Base-by-base conservation (phyloP, 2,329 filamentous ascomycete species). In the Ascochyta lentis region DNA sequence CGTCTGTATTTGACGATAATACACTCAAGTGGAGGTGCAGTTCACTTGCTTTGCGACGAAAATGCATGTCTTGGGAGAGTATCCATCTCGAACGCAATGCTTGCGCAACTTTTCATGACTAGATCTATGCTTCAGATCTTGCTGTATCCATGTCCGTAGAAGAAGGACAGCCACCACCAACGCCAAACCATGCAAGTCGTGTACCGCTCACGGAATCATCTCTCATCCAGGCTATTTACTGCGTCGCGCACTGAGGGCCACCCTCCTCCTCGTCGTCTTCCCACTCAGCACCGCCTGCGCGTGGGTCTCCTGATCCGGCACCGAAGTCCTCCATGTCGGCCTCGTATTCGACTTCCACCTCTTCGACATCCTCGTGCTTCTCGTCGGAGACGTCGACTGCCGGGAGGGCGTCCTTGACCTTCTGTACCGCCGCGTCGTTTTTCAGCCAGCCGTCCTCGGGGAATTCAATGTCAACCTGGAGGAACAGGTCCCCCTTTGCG, bases 261-360 rank as follows among this genome's bases (percentile, higher is more conserved):
- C 83, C 78, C 23, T 77, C 79, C 15, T 80, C 87, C 0, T 86
- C 88, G 26, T 87, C 87, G 2, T 89, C 89, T 24, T 90, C 88
- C 77, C 89, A 88, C 84, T 89, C 91, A 12, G 85, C 86, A 56
- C 82, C 82, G 16, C 82, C 86, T 41, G 83, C 86, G 51, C 88
- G 79, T 16, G 88, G 85, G 68, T 91, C 89, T 50, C 84, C 87
- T 3, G 87, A 87, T 62, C 84, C 85, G 47, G 86, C 88, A 44
- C 90, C 90, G 81, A 92, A 92, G 80, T 92, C 87, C 47, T 97
- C 91, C 65, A 96, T 85, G 67, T 92, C 88, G 3, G 87, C 91
- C 61, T 93, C 86, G n/a, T 86, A 85, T 59, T 96, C 90, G 67
- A 91, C 96, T 3, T 91, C 85, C 0, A 97, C 92, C 63, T 98